Evolutionary conservation across 352 stramenopile genomes (phyloP).

Genomic region (Globisporangium takayamanum): DNA sequence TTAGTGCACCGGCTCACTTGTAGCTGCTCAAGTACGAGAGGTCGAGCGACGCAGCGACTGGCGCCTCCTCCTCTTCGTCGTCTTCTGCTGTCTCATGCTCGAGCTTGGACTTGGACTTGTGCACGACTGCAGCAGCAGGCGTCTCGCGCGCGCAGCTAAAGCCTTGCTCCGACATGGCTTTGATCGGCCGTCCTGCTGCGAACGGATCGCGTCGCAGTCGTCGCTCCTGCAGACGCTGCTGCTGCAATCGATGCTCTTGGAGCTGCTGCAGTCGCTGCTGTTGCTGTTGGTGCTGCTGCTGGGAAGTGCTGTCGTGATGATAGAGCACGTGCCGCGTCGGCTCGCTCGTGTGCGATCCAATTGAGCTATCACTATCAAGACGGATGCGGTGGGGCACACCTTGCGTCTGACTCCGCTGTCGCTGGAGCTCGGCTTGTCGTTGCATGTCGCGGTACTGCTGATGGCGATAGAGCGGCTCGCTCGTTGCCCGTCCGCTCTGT

Average conservation of each 20-base stretch:
- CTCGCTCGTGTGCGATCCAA: slow-evolving; percentile 4
- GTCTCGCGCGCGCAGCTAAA: slow-evolving; percentile 2
- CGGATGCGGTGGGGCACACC: slow-evolving; percentile 2
- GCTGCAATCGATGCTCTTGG: not conserved
- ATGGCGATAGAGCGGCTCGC: slow-evolving; percentile 10
- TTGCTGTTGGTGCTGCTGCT: not conserved
- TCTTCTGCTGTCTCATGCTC: not conserved
- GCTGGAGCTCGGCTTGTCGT: slow-evolving; percentile 10
- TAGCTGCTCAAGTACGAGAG: slow-evolving; percentile 21
- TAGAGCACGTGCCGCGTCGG: not conserved
- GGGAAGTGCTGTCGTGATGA: not conserved
- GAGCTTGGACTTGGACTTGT: not conserved
- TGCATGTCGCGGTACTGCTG: slow-evolving; percentile 11
- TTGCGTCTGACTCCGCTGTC: slow-evolving; percentile 9
- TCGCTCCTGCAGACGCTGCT: not conserved
- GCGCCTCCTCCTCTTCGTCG: not conserved
- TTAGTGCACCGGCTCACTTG: slow-evolving; percentile 10
- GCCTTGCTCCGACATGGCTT: slow-evolving; percentile 10
- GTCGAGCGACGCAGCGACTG: slow-evolving; percentile 2
- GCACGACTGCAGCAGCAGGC: not conserved
- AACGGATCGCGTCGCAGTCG: slow-evolving; percentile 7
- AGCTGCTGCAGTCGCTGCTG: not conserved
- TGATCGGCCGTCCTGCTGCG: not conserved
- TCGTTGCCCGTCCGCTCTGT: slow-evolving; percentile 7
- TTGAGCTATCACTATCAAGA: slow-evolving; percentile 5